Evolutionary conservation across 2,329 filamentous ascomycete genomes (phyloP).

Genomic region (Aspergillus tamarii): DNA sequence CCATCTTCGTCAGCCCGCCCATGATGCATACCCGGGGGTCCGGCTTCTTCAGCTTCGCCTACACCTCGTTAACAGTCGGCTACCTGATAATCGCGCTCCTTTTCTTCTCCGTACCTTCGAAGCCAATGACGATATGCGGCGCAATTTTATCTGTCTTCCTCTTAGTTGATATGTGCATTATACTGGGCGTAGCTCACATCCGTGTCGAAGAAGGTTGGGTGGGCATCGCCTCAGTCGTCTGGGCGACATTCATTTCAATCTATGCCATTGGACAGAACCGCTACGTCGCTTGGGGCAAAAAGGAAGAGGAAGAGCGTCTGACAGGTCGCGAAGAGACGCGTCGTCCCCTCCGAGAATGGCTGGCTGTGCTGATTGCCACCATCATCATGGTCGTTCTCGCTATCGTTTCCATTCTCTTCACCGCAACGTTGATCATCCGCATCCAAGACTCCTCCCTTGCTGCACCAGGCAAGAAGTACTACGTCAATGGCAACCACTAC

Average conservation of each 20-base stretch:
- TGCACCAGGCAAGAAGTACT: constrained; percentile 74
- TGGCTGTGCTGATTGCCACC: constrained; percentile 75
- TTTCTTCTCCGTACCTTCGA: constrained; percentile 86
- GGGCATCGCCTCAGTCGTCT: constrained; percentile 81
- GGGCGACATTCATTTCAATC: constrained; percentile 76
- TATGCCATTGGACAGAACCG: constrained; percentile 81
- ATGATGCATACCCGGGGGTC: constrained; percentile 84
- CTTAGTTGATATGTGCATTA: constrained; percentile 75
- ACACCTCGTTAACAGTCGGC: constrained; percentile 74
- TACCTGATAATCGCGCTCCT: constrained; percentile 76
- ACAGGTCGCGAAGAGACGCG: constrained; percentile 87
- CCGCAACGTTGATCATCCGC: constrained; percentile 77
- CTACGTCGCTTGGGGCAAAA: constrained; percentile 87
- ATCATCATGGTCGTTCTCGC: constrained; percentile 71
- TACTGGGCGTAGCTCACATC: constrained; percentile 73
- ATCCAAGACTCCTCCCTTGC: constrained; percentile 75
- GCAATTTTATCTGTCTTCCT: constrained; percentile 69
- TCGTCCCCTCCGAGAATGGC: constrained; percentile 81
- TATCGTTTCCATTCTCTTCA: constrained; percentile 72
- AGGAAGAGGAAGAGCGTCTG: constrained; percentile 87
- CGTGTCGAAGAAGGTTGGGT: constrained; percentile 88
- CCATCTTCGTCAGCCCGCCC: constrained; percentile 87
- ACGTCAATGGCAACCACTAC: constrained; percentile 83
- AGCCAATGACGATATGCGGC: constrained; percentile 73
- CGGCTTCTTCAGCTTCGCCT: constrained; percentile 89